These are phyloP conservation scores for Effrenium voratum DNA, from an alignment of 73 alveolate species.

Conservation along the genomic window DNA sequence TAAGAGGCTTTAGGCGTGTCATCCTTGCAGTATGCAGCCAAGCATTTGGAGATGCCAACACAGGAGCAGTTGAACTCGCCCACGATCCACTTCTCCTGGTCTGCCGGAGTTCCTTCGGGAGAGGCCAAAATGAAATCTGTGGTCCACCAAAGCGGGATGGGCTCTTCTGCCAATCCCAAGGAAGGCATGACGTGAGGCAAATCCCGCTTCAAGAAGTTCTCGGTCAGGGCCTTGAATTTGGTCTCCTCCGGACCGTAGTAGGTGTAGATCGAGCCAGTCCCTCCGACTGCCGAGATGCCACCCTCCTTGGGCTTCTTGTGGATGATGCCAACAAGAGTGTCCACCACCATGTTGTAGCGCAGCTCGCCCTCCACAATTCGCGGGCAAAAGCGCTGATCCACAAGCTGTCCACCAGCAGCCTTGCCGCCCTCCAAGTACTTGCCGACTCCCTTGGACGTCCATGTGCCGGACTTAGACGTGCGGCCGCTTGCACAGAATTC, in stretches of 20 bases:
- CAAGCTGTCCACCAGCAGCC: background rate
- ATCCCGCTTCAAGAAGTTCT: constrained; percentile 44
- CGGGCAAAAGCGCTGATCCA: background rate
- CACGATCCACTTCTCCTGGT: too few relatives aligned
- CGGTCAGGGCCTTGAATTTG: constrained; percentile 26
- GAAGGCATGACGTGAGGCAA: too few relatives aligned
- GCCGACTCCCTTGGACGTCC: background rate
- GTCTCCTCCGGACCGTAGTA: constrained; percentile 77
- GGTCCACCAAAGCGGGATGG: constrained; percentile 32
- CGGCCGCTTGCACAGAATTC: background rate
- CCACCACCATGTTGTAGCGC: background rate
- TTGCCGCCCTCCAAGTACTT: background rate
- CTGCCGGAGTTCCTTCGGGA: constrained; percentile 1
- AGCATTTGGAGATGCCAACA: constrained; percentile 52
- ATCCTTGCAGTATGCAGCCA: constrained; percentile 56
- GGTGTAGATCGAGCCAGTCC: constrained; percentile 6
- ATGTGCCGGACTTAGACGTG: background rate
- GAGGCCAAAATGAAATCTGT: constrained; percentile 3
- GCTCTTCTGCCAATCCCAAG: background rate
- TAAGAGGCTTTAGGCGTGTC: constrained; percentile 15
- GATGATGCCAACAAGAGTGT: background rate
- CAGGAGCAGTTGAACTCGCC: constrained; percentile 58
- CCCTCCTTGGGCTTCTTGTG: background rate
- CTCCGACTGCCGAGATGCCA: background rate
- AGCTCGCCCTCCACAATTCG: background rate